Evolutionary conservation across 2,329 filamentous ascomycete species (phyloP), one percentile per base, ranked within the genome.

Genomic region (Epichloe baconii): DNA sequence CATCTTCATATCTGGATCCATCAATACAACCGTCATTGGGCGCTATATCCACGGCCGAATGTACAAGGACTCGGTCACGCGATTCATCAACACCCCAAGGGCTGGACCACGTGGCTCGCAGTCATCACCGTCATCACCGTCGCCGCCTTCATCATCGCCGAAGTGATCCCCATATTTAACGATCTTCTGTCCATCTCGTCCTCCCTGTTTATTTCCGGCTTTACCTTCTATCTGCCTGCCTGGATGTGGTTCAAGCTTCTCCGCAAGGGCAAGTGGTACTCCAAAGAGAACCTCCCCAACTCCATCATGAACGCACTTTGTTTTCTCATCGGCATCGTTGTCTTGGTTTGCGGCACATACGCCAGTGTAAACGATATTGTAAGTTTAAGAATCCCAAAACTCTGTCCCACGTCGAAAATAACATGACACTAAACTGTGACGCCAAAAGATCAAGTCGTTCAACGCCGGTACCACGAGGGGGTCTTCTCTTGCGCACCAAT

Each of bases 1-100:
- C 50, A 88, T 88, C 62, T 75, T 87, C 58, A 81, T 88, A 54
- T 83, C 84, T 0, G 85, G 84, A 47, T 82, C 85, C 17, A 83
- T 88, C 63, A 83, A 86, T 66, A 73, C 70, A 37, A 72, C 69
- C 2, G 71, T 74, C 11, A 66, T 71, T 34, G 66, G 62, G 3
- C 70, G 72, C 19, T 75, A 74, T 53, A 62, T 75, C 54, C 71
- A 74, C 58, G 70, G 66, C 5, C 69, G 72, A 37, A 53, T 69
- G n/a, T 75, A 65, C 60, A 66, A 66, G 57, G 58, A 71, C 59
- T 70, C 66, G 2, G 59, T 74, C 52, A 65, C 66, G 51, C 68
- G 68, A 50, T 74, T 65, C 61, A 68, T 75, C 65, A 75, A 75
- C 65, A 75, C 72, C 5, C 63, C 45, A 70, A 62, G 65, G 72